These are phyloP conservation scores for Thelephora aurantiotincta DNA, from an alignment of 768 basidiomycete genomes.

Conservation along the genomic window DNA sequence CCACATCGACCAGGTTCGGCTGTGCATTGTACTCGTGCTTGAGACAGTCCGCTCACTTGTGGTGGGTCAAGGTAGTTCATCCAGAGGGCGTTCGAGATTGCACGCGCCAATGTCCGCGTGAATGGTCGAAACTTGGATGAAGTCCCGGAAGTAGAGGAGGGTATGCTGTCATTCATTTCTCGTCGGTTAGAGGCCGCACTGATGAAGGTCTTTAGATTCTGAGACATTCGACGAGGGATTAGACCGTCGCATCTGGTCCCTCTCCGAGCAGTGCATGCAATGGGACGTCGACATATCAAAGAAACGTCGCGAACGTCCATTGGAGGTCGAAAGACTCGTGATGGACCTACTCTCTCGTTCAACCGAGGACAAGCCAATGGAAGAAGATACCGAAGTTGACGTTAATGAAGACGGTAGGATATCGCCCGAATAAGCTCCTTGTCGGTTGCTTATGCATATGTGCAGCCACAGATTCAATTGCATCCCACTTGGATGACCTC, in stretches of 20 bases:
- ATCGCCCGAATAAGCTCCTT: too few relatives aligned
- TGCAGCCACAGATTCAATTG: too few relatives aligned
- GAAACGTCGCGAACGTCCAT: constrained; percentile 48
- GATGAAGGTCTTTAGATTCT: background rate
- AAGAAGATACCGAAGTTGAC: too few relatives aligned
- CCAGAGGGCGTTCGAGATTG: constrained; percentile 44
- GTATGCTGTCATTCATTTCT: constrained; percentile 16
- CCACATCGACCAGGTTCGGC: constrained; percentile 35
- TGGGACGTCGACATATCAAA: constrained; percentile 64
- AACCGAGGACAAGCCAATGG: too few relatives aligned
- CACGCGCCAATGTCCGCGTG: constrained; percentile 60
- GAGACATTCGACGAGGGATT: constrained; percentile 82
- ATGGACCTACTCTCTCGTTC: constrained; percentile 17
- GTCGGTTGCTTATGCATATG: too few relatives aligned
- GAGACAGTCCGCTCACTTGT: background rate
- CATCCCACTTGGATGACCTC: too few relatives aligned
- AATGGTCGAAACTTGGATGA: constrained; percentile 70
- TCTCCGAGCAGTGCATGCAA: constrained; percentile 59
- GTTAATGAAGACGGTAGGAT: too few relatives aligned
- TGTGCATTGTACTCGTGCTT: background rate
- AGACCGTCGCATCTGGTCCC: constrained; percentile 69
- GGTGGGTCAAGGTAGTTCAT: constrained; percentile 31
- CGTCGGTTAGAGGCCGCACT: background rate
- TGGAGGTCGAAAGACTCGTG: constrained; percentile 30
- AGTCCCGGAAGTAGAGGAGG: constrained; percentile 38